Evolutionary conservation across 306 rosid genomes (phyloP), one percentile per base, ranked within the genome.

Genomic region (Fagus sylvatica): DNA sequence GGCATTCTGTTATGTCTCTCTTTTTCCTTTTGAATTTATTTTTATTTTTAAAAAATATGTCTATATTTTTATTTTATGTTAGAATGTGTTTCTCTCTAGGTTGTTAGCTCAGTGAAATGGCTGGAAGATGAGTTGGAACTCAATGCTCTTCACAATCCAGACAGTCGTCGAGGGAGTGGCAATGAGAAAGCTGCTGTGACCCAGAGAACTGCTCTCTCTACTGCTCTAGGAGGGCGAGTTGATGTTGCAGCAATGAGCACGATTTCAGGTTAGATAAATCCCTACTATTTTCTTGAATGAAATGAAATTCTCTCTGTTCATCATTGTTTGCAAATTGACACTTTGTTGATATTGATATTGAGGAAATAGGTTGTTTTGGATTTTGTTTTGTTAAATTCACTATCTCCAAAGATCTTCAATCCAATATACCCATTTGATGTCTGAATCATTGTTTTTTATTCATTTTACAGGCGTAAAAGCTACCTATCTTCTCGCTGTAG

Each of bases 61-160:
- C 30, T 8, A 8, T 66, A 40, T 66, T 66, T 66, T 12, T 39
- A n/a, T 39, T 61, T 39, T 17, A 66, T 66, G 16, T 39, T 48
- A n/a, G 71, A 7, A 37, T 76, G 61, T 76, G 40, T 79, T 77
- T 73, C 84, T 82, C 32, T 59, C 48, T 77, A 95, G 99, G 98
- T 95, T 85, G 99, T 93, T 79, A 95, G 99, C 86, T 91, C 98
- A 1, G 99, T 95, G 73, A 95, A 95, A 86, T 95, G 99, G 99
- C 98, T 95, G 41, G 99, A 95, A 89, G 99, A 95, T 74, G 99
- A 95, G 84, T 81, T 95, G 83, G 99, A 95, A 80, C 88, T 95
- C 83, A 92, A 93, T 87, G 99, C 99, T 72, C 96, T 95, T 75
- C 98, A 92, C 92, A 92, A 91, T 74, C 98, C 99, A 12, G 95